A percentile compares a stretch with the other conserved stretches of the same genome.
Conservation (phyloP, 192 early-diverging fungal species). For the Backusella westeae region DNA sequence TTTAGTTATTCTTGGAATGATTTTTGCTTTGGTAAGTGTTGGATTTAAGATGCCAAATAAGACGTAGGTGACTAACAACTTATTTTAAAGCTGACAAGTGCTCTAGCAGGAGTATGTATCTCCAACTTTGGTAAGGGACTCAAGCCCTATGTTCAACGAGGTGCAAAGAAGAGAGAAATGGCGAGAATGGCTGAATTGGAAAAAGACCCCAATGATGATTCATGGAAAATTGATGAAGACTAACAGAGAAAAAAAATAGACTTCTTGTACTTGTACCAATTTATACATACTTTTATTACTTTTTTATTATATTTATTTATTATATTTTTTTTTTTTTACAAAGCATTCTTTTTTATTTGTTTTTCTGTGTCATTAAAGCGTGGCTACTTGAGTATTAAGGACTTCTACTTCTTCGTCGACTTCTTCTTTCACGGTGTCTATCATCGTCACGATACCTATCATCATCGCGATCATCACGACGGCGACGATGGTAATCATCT, state of each 20-base stretch:
- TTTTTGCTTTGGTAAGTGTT: conserved; percentile 24
- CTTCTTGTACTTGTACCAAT: neutral
- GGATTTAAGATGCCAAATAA: neutral
- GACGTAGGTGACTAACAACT: neutral
- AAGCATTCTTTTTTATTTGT: neutral
- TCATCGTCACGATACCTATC: conserved; percentile 16
- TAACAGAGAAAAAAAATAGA: neutral
- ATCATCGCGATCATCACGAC: conserved; percentile 23
- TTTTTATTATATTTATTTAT: neutral
- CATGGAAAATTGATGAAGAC: conserved; percentile 35
- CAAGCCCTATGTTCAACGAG: conserved; percentile 29
- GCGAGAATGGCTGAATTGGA: conserved; percentile 10
- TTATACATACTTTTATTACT: neutral
- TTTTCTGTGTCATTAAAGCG: neutral
- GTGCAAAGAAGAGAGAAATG: conserved; percentile 13
- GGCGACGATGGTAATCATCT: conserved; percentile 36
- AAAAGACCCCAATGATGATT: neutral
- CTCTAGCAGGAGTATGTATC: conserved; percentile 26
- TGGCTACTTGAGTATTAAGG: neutral
- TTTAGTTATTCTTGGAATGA: conserved; percentile 29
- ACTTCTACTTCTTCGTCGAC: conserved; percentile 29
- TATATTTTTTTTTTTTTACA: neutral
- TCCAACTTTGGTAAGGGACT: conserved; percentile 31
- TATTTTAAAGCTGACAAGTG: conserved; percentile 6
- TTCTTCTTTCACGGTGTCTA: conserved; percentile 22